Conservation (phyloP, 805 yeast genomes). For the Ogataea siamensis region DNA sequence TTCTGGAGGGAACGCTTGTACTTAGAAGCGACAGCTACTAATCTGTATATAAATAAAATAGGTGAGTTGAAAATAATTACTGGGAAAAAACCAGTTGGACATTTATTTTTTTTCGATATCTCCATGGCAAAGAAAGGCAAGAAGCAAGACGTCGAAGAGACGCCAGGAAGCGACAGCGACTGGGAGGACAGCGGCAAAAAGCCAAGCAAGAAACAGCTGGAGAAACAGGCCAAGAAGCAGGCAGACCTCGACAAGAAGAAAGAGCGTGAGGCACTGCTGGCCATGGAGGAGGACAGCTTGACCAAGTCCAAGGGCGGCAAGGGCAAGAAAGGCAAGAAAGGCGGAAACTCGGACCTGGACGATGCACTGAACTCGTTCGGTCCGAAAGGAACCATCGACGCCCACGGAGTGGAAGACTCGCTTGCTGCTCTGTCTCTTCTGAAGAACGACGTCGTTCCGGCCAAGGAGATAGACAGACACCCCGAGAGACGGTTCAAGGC, state of each 20-base stretch:
- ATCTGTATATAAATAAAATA: constrained; percentile 11
- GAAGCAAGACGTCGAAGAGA: constrained; percentile 52
- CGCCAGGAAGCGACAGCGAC: constrained; percentile 35
- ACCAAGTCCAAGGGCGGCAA: constrained; percentile 65
- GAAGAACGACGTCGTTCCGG: constrained; percentile 50
- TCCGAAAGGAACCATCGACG: constrained; percentile 51
- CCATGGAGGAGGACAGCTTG: constrained; percentile 53
- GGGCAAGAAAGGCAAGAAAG: constrained; percentile 49
- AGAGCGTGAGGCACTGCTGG: constrained; percentile 72
- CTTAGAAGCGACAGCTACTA: constrained; percentile 27
- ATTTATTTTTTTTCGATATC: constrained; percentile 11
- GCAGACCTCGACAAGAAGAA: constrained; percentile 78
- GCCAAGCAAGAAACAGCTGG: constrained; percentile 66
- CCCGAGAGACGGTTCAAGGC: constrained; percentile 89
- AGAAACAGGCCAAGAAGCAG: constrained; percentile 64
- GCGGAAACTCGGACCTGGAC: constrained; percentile 49
- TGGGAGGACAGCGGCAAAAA: constrained; percentile 77
- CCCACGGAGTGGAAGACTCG: constrained; percentile 75
- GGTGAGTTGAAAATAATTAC: background rate
- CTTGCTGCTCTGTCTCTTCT: constrained; percentile 74
- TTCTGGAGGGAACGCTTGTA: constrained; percentile 41
- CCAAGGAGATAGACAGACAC: constrained; percentile 73
- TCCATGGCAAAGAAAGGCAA: constrained; percentile 33
- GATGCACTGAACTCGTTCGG: constrained; percentile 54
- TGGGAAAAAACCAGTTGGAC: background rate